Evolutionary conservation across 345 rosid species (phyloP), one percentile per base, ranked within the genome.

Genomic region (Lepidium aucheri): DNA sequence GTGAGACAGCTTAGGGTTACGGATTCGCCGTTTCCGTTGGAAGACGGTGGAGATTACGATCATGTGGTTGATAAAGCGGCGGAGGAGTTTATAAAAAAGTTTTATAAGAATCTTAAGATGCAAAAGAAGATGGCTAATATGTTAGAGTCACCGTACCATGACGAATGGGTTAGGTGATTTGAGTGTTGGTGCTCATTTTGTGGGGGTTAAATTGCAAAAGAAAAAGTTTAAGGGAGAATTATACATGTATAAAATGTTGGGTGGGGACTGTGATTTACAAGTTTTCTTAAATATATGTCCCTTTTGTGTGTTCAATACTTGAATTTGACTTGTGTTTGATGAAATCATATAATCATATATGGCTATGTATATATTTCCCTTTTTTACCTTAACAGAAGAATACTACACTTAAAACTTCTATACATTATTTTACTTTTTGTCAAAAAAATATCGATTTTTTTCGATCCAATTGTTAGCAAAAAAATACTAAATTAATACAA

Each of bases 21-120:
- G 12, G 94, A 86, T 70, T 89, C 96, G 2, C 94, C 96, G 13
- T 89, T 86, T 58, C 89, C 94, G 2, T 34, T 84, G 14, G 88
- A 85, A 17, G 91, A 85, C 18, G 89, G 70, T 0, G 90, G 81
- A 3, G 81, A 79, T 44, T 78, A 84, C 14, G 87, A 76, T 53
- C 56, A 62, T 28, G 63, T 72, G 58, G 96, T 89, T 30, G 91
- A 89, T 64, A 76, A 65, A 63, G 91, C 85, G 2, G 94, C 96
- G 13, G 96, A 89, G 63, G 96, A 86, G 67, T 89, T 89, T 63
- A 89, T 89, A 26, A 81, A 76, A 62, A 85, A 75, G 55, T 86
- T 86, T 57, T 86, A 89, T 42, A 83, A 81, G 72, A 86, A 89
- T 20, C 84, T 85, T 42, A 84, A 67, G 70, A 18, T 30, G 63